Conservation (phyloP, 2,329 filamentous ascomycete genomes). For the Aaosphaeria pasadenensis region DNA sequence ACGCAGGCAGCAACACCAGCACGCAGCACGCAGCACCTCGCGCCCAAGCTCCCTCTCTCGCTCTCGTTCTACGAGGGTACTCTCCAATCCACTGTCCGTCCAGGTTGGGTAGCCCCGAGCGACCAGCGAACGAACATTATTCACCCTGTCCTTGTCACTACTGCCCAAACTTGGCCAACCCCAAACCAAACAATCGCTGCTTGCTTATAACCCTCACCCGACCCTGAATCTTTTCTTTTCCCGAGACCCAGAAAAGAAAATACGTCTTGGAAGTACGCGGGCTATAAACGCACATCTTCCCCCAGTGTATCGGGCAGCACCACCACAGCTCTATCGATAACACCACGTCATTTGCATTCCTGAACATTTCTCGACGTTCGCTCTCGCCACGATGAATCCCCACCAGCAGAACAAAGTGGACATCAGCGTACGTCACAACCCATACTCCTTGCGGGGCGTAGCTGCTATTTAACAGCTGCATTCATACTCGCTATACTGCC, state of each 20-base stretch:
- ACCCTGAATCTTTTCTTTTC: slow-evolving; percentile 13
- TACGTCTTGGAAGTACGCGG: no score
- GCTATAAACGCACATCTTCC: slow-evolving; percentile 1
- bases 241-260: no score
- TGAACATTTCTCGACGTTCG: background rate
- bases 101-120: slow-evolving; percentile 16
- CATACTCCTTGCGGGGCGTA: slow-evolving; percentile 9
- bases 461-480: slow-evolving; percentile 3
- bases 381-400: slow-evolving; percentile 68
- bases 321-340: background rate
- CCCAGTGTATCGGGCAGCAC: background rate
- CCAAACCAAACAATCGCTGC: slow-evolving; percentile 1
- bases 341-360: background rate
- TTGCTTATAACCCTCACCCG: background rate
- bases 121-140: slow-evolving; percentile 15
- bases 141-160: slow-evolving; percentile 29
- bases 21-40: background rate
- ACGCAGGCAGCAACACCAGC: no score
- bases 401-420: slow-evolving; percentile 99
- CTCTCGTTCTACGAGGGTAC: background rate
- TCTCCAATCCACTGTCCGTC: slow-evolving; percentile 23
- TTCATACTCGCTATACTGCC: no score
- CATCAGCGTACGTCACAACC: slow-evolving; percentile 69
- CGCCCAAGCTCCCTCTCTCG: background rate
- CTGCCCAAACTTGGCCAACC: slow-evolving; percentile 16